phyloP scores from a whole-genome alignment of 2,329 filamentous ascomycete genomes.

The Didymella lethalis region DNA sequence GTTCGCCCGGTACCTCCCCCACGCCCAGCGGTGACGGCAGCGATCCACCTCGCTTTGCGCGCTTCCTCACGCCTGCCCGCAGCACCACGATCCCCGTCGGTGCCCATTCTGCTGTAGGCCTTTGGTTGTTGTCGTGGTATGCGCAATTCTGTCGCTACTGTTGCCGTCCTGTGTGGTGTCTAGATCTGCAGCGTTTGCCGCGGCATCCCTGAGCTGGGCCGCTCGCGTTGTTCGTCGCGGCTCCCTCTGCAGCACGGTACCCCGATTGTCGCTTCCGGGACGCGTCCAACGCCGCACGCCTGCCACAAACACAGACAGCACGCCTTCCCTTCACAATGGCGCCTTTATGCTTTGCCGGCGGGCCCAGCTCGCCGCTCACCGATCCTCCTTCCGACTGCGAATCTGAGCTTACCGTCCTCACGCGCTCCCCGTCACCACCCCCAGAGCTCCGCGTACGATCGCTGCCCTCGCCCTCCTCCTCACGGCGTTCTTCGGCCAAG shows the following conservation, averaged over 20 bases:
- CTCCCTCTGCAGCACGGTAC: constrained; percentile 20
- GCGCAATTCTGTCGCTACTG: constrained; percentile 10
- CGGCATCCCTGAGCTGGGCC: constrained; percentile 19
- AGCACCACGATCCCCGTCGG: constrained; percentile 2
- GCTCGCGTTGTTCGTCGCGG: constrained; percentile 20
- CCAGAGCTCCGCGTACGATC: constrained; percentile 37
- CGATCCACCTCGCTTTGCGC: constrained; percentile 22
- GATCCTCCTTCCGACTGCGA: constrained; percentile 49
- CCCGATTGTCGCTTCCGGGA: constrained; percentile 25
- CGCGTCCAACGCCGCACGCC: constrained; percentile 17
- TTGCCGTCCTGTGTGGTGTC: not conserved
- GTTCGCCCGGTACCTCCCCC: constrained; percentile 26
- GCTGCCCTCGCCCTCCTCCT: constrained; percentile 54
- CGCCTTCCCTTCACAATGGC: constrained; percentile 40
- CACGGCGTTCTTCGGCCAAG: constrained; percentile 56
- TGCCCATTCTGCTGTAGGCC: not conserved
- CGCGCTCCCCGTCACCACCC: constrained; percentile 46
- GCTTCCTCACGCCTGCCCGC: not conserved
- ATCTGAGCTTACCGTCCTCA: constrained; percentile 41
- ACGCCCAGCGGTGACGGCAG: constrained; percentile 30
- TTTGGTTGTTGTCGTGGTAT: not conserved
- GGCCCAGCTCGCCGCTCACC: constrained; percentile 52
- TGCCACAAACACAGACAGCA: constrained; percentile 19
- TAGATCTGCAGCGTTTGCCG: constrained; percentile 15
- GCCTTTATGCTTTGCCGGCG: constrained; percentile 25